Conservation (phyloP, 495 filamentous ascomycete genomes). For the Evernia prunastri region DNA sequence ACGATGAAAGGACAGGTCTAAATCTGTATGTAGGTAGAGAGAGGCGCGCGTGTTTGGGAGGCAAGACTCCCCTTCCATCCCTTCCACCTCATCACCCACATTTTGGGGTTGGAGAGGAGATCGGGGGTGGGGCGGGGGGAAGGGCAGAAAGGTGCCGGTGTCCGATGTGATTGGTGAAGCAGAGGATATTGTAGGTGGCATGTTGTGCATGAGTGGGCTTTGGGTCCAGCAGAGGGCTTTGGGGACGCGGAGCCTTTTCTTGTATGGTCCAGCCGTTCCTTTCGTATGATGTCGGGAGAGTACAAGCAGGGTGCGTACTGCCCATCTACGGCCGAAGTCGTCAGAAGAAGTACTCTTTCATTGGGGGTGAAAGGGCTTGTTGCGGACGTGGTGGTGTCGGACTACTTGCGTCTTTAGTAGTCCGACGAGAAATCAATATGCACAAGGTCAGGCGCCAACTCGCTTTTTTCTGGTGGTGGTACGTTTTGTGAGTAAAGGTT, state of each 20-base stretch:
- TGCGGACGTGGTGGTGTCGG: too few relatives aligned
- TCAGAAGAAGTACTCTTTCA: not conserved
- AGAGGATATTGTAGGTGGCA: not conserved
- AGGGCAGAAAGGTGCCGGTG: not conserved
- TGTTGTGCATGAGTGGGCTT: not conserved
- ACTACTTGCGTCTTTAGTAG: not conserved
- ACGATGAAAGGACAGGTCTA: too few relatives aligned
- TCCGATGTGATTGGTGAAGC: not conserved
- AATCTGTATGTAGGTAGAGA: too few relatives aligned
- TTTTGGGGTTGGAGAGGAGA: too few relatives aligned
- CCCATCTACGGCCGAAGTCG: not conserved
- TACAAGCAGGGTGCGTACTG: not conserved
- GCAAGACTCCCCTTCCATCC: too few relatives aligned
- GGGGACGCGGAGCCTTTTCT: not conserved
- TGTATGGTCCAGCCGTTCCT: not conserved
- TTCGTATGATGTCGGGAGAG: not conserved
- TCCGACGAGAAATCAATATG: not conserved
- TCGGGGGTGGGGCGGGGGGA: not conserved
- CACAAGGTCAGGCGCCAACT: not conserved
- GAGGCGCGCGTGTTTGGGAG: too few relatives aligned
- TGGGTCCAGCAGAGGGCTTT: not conserved
- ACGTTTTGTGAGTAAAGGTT: not conserved
- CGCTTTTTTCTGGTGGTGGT: not conserved
- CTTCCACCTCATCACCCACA: too few relatives aligned
- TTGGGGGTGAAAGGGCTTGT: too few relatives aligned